Evolutionary conservation across 495 filamentous ascomycete species (phyloP).

Genomic region (Aspergillus coremiiformis): DNA sequence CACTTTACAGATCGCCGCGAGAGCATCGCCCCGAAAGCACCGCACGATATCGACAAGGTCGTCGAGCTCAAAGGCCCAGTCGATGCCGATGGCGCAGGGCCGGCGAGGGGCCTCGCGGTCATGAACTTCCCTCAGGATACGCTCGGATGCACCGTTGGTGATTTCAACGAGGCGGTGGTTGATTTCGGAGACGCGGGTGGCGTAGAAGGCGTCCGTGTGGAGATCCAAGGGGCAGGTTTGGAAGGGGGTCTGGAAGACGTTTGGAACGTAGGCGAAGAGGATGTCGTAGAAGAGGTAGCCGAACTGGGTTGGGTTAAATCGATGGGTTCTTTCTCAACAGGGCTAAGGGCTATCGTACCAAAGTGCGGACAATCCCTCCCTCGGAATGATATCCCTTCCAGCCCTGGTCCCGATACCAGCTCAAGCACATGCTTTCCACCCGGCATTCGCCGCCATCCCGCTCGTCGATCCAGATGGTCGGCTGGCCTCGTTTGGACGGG

Average conservation of each 20-base stretch:
- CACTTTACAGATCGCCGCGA: constrained; percentile 82
- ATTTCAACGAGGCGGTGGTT: constrained; percentile 83
- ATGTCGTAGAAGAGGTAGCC: constrained; percentile 90
- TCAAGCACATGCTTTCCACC: constrained; percentile 91
- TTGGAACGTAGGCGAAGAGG: constrained; percentile 87
- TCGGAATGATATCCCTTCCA: constrained; percentile 96
- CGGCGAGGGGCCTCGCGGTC: constrained; percentile 54
- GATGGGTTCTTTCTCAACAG: background rate
- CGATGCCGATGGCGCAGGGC: constrained; percentile 80
- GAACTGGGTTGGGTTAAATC: constrained; percentile 40
- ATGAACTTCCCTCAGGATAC: constrained; percentile 61
- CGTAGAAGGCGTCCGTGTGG: constrained; percentile 89
- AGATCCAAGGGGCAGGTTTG: constrained; percentile 92
- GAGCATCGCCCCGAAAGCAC: constrained; percentile 70
- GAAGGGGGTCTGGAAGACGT: constrained; percentile 92
- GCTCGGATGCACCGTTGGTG: constrained; percentile 61
- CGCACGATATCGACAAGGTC: constrained; percentile 75
- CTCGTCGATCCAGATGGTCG: constrained; percentile 84
- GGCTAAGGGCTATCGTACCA: constrained; percentile 34
- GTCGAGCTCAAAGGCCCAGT: constrained; percentile 80
- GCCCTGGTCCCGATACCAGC: constrained; percentile 69
- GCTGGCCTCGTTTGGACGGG: constrained; percentile 46
- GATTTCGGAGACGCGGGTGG: constrained; percentile 75
- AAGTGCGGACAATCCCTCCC: constrained; percentile 79
- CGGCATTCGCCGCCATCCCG: constrained; percentile 59